Evolutionary conservation across 805 yeast species (phyloP), one percentile per base, ranked within the genome.

Genomic region (Kurtzmaniella fragi): DNA sequence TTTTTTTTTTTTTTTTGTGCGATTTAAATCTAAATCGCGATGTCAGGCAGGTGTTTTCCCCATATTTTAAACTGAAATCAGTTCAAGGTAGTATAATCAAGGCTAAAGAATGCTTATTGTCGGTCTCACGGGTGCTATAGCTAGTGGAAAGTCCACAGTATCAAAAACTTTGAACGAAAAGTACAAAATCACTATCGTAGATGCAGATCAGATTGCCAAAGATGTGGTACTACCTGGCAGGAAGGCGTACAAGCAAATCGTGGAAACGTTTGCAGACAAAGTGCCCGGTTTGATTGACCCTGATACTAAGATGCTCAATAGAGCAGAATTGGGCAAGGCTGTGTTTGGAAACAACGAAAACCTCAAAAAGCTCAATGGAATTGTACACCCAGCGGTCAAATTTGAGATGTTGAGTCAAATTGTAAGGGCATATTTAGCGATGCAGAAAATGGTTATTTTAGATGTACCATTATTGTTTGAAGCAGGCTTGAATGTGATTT

Each of bases 81-180:
- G 25, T n/a, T n/a, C n/a, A n/a, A n/a, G n/a, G n/a, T n/a, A 8
- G 25, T 20, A 20, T 5, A 20, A 20, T 20, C 25, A 20, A 20
- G 25, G 25, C 8, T 20, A 8, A 5, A 17, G 11, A 4, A 91
- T 93, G 99, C 73, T 93, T 33, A 73, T 93, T 26, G 75, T 93
- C 5, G 99, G 99, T 1, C 73, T 93, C n/a, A 93, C 99, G 0
- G 99, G 99, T 2, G 96, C 97, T 1, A 93, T 93, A 36, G 96
- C 96, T 4, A 75, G 93, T n/a, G 99, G 99, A 2, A 93, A 93
- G 54, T 83, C 95, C 14, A 91, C 98, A 0, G 97, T 86, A 0
- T 86, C 96, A 0, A 54, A 63, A 13, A 59, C 75, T 28, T 62
- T 93, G 9, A 44, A 58, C 4, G 73, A 76, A 8, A 61, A 76